Evolutionary conservation across 768 basidiomycete genomes (phyloP).

Genomic region (Leccinum imitatum): DNA sequence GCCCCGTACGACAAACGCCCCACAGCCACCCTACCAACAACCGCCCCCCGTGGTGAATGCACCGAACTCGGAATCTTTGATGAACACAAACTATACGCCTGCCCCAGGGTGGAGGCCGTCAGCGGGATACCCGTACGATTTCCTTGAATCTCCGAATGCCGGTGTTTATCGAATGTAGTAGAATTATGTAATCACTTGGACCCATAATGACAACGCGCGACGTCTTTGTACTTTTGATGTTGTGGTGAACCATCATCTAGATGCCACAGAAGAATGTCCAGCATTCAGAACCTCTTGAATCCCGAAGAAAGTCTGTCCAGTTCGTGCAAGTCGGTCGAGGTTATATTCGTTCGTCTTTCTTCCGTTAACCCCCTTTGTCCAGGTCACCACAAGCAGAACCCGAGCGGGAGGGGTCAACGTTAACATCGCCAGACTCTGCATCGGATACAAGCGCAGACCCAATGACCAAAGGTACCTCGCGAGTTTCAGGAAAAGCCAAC

Average conservation of each 20-base stretch:
- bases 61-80: constrained; percentile 7
- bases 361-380: constrained; percentile 29
- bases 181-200: constrained; percentile 33
- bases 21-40: constrained; percentile 18
- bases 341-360: constrained; percentile 6
- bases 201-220: constrained; percentile 31
- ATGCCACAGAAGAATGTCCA: constrained; percentile 47
- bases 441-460: constrained; percentile 35
- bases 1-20: constrained; percentile 40
- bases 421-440: constrained; percentile 35
- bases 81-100: constrained; percentile 20
- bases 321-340: constrained; percentile 41
- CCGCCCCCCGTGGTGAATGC: constrained; percentile 4
- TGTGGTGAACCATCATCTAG: constrained; percentile 16
- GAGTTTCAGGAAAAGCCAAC: constrained; percentile 24
- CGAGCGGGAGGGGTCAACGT: constrained; percentile 27
- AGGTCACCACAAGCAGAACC: constrained; percentile 26
- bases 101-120: constrained; percentile 23
- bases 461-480: constrained; percentile 22
- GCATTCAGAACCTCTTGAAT: constrained; percentile 55
- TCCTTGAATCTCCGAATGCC: constrained; percentile 14
- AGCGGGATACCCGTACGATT: constrained; percentile 21
- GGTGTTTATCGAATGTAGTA: constrained; percentile 23
- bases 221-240: constrained; percentile 3
- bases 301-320: constrained; percentile 44